phyloP scores from a whole-genome alignment of 1,284 basidiomycete genomes.

The Mixia osmundae region DNA sequence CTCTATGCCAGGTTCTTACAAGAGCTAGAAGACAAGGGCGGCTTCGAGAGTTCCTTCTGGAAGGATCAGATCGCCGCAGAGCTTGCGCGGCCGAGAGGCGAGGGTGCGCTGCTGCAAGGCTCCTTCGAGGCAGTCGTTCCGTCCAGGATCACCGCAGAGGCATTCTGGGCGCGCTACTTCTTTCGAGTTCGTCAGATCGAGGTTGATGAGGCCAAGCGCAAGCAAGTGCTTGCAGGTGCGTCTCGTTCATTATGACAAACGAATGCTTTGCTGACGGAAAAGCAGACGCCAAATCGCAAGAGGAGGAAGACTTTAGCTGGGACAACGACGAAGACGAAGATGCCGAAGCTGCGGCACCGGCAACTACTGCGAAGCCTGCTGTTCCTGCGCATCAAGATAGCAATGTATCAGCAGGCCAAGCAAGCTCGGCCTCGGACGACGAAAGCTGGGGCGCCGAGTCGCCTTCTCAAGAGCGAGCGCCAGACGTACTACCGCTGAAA shows the following conservation, averaged over 20 bases:
- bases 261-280: not conserved
- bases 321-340: conserved; percentile 17
- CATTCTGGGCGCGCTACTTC: conserved; percentile 79
- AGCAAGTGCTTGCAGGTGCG: conserved; percentile 50
- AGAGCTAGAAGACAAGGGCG: conserved; percentile 8
- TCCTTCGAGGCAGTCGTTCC: conserved; percentile 35
- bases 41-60: conserved; percentile 8
- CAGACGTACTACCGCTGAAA: too few relatives aligned
- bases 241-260: conserved; percentile 2
- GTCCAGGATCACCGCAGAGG: conserved; percentile 36
- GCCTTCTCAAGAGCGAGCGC: too few relatives aligned
- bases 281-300: conserved; percentile 5
- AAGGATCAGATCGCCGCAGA: conserved; percentile 5
- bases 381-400: not conserved
- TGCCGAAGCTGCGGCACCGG: conserved; percentile 5
- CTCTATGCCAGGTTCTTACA: conserved; percentile 34
- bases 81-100: conserved; percentile 4
- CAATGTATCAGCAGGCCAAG: too few relatives aligned
- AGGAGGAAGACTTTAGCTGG: conserved; percentile 18
- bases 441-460: too few relatives aligned
- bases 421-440: too few relatives aligned
- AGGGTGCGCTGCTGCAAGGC: not conserved
- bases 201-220: conserved; percentile 54
- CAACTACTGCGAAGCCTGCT: not conserved
- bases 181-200: conserved; percentile 72